Percentiles rank a stretch among this genome's conserved stretches.
Evolutionary conservation across 2,329 filamentous ascomycete species (phyloP).

Genomic region (Aspergillus sp.): DNA sequence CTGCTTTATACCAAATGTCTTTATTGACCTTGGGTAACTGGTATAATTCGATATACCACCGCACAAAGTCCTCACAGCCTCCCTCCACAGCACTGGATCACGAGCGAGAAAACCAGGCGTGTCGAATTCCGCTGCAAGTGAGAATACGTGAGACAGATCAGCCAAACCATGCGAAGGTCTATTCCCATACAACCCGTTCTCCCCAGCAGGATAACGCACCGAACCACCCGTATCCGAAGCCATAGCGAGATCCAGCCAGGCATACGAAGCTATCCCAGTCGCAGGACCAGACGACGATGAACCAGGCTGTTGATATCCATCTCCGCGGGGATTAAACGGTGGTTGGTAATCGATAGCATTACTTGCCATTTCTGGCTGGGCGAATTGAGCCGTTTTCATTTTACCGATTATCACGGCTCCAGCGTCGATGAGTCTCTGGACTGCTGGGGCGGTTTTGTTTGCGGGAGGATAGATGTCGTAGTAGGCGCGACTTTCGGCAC

Average conservation of each 20-base stretch:
- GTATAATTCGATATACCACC: no score
- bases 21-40: no score
- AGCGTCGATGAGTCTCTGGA: constrained; percentile 29
- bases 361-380: no score
- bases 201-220: not conserved
- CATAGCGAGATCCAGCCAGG: constrained; percentile 45
- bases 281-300: constrained; percentile 20
- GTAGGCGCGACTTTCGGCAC: constrained; percentile 29
- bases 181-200: not conserved
- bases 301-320: constrained; percentile 29
- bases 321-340: no score
- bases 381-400: constrained; percentile 31
- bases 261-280: constrained; percentile 27
- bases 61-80: no score
- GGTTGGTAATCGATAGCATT: no score
- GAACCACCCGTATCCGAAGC: constrained; percentile 23
- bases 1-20: no score
- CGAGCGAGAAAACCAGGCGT: constrained; percentile 40
- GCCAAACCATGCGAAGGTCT: constrained; percentile 46
- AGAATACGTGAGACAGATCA: constrained; percentile 45
- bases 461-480: constrained; percentile 16
- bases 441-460: constrained; percentile 23
- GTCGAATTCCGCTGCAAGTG: constrained; percentile 39
- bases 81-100: constrained; percentile 16
- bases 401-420: constrained; percentile 34